Evolutionary conservation across 1,284 basidiomycete genomes (phyloP), one percentile per base, ranked within the genome.

Genomic region (Marasmius oreades): DNA sequence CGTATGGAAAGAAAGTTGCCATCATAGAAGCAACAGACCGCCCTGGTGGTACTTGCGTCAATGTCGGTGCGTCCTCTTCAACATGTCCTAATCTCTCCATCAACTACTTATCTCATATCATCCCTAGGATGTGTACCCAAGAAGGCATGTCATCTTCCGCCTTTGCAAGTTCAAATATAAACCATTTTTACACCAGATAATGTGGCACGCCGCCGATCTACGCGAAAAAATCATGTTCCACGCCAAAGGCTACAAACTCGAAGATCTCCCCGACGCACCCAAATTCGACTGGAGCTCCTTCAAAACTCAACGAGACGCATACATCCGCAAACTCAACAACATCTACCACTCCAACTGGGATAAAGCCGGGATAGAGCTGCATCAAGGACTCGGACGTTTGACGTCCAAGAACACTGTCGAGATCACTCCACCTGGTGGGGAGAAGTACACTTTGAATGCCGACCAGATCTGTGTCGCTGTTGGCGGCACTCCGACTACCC

Each of bases 141-240:
- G 74, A 95, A 93, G 80, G 86, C 82, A 56, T 39, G 67, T 63
- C 28, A 4, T 10, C 28, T 36, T 11, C 48, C 46, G 12, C 7
- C 16, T n/a, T 18, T 23, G 5, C 14, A 23, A 11, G 12, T 3
- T 18, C 22, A 7, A 16, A 3, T 10, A 16, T 18, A 4, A 16
- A n/a, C 8, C 33, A 16, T 33, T 34, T 52, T 20, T 52, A 58
- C 42, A 42, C 64, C 73, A 98, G 91, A 87, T 99, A 60, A 99
- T 99, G 97, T 99, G 97, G 97, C 92, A 99, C 69, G 95, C 96
- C 33, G 94, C 97, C 53, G 96, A 98, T 72, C 76, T 95, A 54
- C 85, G 89, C 42, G 95, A 96, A 66, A 90, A 90, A 66, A 76
- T 97, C 47, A 81, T 82, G 50, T 85, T 91, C 58, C 90, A 93